phyloP scores from a whole-genome alignment of 352 stramenopile species.

The Aphanomyces cochlioides region DNA sequence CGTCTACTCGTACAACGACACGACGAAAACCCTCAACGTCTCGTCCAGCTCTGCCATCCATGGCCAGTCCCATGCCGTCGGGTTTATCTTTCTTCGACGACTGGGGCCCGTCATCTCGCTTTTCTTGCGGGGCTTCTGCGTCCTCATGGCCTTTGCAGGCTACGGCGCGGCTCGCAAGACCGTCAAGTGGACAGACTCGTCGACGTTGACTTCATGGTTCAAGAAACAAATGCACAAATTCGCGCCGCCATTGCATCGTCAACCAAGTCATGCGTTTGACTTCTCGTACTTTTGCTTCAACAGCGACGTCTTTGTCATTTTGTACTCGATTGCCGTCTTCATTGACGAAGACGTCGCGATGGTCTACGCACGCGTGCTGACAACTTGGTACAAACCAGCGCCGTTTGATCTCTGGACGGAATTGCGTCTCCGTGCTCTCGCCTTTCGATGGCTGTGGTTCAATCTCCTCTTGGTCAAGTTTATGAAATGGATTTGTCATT shows the following conservation, averaged over 20 bases:
- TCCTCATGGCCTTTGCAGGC: neutral
- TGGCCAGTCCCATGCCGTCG: neutral
- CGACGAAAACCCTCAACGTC: slow-evolving; percentile 18
- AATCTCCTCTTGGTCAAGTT: slow-evolving; percentile 16
- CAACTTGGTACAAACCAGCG: neutral
- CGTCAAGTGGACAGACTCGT: slow-evolving; percentile 2
- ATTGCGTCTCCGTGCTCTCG: neutral
- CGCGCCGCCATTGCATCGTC: neutral
- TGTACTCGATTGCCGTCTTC: slow-evolving; percentile 16
- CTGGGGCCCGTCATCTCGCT: neutral
- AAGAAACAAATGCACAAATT: neutral
- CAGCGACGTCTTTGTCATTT: slow-evolving; percentile 25
- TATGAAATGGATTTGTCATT: slow-evolving; percentile 12
- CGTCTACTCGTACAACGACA: slow-evolving; percentile 17
- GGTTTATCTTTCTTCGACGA: neutral
- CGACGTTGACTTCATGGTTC: neutral
- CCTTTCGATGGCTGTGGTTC: slow-evolving; percentile 18
- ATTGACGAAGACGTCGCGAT: slow-evolving; percentile 18
- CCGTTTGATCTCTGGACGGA: neutral
- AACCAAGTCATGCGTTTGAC: slow-evolving; percentile 19
- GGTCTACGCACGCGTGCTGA: slow-evolving; percentile 8
- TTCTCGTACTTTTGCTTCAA: slow-evolving; percentile 29
- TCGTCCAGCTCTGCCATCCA: neutral
- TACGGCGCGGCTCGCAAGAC: slow-evolving; percentile 9
- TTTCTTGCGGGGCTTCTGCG: neutral